Conservation (phyloP, 202 grass and related monocot genomes). For the Hordeum pubiflorum region DNA sequence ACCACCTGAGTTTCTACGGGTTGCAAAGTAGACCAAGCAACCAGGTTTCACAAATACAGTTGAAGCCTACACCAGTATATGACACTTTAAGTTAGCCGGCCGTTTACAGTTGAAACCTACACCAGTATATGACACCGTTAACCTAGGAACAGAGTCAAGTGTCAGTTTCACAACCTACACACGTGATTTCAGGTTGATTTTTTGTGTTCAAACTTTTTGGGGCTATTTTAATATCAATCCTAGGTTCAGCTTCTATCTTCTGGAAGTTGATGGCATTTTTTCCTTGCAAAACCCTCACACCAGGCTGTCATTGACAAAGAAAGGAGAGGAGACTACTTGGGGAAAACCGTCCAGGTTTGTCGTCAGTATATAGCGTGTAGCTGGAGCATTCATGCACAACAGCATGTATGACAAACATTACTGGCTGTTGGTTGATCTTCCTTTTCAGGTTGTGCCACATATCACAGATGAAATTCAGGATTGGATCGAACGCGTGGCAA, state of each 20-base stretch:
- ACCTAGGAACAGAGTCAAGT: background rate
- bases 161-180: background rate
- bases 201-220: conserved; percentile 7
- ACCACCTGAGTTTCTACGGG: conserved; percentile 25
- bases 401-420: background rate
- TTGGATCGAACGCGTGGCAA: conserved; percentile 80
- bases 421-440: conserved; percentile 37
- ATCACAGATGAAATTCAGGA: conserved; percentile 98
- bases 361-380: background rate
- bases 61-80: conserved; percentile 18
- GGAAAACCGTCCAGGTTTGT: conserved; percentile 90
- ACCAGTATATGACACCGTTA: too few relatives aligned
- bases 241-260: background rate
- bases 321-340: conserved; percentile 93
- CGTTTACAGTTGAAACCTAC: too few relatives aligned
- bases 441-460: conserved; percentile 86
- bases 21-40: conserved; percentile 29
- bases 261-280: conserved; percentile 26
- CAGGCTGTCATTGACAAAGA: conserved; percentile 95
- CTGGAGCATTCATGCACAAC: conserved; percentile 4
- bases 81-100: background rate
- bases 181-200: background rate
- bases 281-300: conserved; percentile 22
- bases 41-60: conserved; percentile 22
- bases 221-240: conserved; percentile 8